Conservation (phyloP, 148 eudicot genomes). For the Rhododendron griersonianum region DNA sequence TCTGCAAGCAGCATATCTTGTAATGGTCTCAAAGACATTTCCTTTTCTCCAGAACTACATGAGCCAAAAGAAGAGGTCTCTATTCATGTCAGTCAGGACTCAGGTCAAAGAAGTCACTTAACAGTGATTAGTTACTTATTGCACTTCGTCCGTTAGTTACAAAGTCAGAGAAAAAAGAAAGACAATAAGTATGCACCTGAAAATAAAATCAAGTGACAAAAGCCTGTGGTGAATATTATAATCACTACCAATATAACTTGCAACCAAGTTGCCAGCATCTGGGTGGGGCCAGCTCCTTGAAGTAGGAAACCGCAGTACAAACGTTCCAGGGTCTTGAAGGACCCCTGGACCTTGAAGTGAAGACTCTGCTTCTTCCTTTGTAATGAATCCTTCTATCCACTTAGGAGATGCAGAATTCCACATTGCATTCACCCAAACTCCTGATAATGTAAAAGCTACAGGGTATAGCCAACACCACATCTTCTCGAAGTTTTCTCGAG, state of each 20-base stretch:
- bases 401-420: slow-evolving; percentile 63
- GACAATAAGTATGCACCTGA: slow-evolving; percentile 45
- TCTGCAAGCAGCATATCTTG: slow-evolving; percentile 72
- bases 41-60: slow-evolving; percentile 35
- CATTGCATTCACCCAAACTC: slow-evolving; percentile 41
- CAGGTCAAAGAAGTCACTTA: not conserved
- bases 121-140: not conserved
- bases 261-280: slow-evolving; percentile 88
- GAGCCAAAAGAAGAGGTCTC: slow-evolving; percentile 5
- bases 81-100: not conserved
- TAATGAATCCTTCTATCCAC: slow-evolving; percentile 87
- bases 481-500: slow-evolving; percentile 67
- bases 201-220: slow-evolving; percentile 55
- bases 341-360: slow-evolving; percentile 51
- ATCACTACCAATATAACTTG: slow-evolving; percentile 76
- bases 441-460: slow-evolving; percentile 73
- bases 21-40: slow-evolving; percentile 35
- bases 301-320: slow-evolving; percentile 86
- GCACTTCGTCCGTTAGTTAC: not conserved
- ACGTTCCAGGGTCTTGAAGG: slow-evolving; percentile 78
- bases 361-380: slow-evolving; percentile 90
- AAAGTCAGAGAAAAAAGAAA: not conserved
- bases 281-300: slow-evolving; percentile 99
- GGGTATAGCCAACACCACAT: slow-evolving; percentile 97
- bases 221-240: slow-evolving; percentile 66